Evolutionary conservation across 164 flowering plant species (phyloP).

Genomic region (Kalanchoe fedtschenkoi): DNA sequence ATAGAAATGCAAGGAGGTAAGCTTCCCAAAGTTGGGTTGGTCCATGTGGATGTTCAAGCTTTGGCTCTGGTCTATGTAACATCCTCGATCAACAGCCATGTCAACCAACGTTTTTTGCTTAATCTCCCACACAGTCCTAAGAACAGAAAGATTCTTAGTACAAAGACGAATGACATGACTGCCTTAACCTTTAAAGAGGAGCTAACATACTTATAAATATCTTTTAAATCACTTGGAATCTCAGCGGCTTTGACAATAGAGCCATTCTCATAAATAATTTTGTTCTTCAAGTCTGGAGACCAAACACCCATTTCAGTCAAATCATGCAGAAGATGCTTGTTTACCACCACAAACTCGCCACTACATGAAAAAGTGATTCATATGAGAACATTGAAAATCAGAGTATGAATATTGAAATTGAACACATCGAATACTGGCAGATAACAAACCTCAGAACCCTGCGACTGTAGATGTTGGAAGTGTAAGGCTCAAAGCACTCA

Average conservation of each 20-base stretch:
- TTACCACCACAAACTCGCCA: constrained; percentile 97
- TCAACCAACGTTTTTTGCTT: constrained; percentile 87
- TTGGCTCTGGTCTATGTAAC: constrained; percentile 94
- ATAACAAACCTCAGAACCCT: constrained; percentile 71
- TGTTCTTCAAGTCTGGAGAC: constrained; percentile 81
- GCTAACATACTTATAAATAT: constrained; percentile 56
- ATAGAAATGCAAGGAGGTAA: constrained; percentile 84
- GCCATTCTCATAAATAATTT: constrained; percentile 73
- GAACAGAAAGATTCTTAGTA: constrained; percentile 8
- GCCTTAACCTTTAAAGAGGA: not conserved
- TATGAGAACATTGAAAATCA: not conserved
- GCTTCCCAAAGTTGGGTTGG: constrained; percentile 84
- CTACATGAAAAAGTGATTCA: constrained; percentile 22
- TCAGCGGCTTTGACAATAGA: constrained; percentile 70
- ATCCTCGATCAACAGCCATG: constrained; percentile 95
- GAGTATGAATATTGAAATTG: not conserved
- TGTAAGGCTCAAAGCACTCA: constrained; percentile 97
- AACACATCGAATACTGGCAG: not conserved
- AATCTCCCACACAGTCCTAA: constrained; percentile 97
- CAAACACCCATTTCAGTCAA: constrained; percentile 95
- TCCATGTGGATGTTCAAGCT: constrained; percentile 97
- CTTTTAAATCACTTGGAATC: constrained; percentile 62
- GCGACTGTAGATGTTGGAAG: constrained; percentile 91
- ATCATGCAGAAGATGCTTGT: constrained; percentile 96
- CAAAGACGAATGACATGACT: not conserved